Evolutionary conservation across 208 protist species (phyloP), one percentile per base, ranked within the genome.

Genomic region (Herpetomonas samuelpessoai): DNA sequence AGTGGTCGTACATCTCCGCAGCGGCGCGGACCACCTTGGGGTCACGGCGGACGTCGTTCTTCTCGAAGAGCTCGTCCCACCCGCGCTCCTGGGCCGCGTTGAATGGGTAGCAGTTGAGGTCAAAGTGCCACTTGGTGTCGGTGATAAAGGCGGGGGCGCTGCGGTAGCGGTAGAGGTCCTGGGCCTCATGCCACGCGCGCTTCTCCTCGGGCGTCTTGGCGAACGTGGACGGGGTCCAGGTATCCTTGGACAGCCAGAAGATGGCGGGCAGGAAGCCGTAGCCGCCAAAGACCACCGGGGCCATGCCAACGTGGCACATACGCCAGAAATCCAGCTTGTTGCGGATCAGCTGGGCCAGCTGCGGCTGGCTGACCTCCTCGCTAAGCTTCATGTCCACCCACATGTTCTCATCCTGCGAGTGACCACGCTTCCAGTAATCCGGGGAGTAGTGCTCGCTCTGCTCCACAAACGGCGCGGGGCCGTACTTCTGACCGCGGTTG

Each of bases 41-140:
- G 68, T 96, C 87, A 59, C 91, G 87, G 57, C 76, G 83, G 26
- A 92, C 84, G 71, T 96, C 86, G 71, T 96, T 96, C 83, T 96
- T 96, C 70, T 96, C 91, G 58, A 94, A 93, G 24, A 96, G 67
- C 58, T 93, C 91, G 64, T 96, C 91, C 91, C 91, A 96, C 3
- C 71, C 87, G 30, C 84, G 83, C 74, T 93, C 84, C 62, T 94
- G 77, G 35, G 74, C 75, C 18, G 79, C 57, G 44, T 76, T 93
- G 69, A 76, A 88, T 19, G 84, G 84, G 65, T 87, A 93, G 18
- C 77, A 76, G 68, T 92, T 81, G 67, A 88, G 91, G 65, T 96
- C 91, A 63, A 94, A 94, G 74, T 74, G 77, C 88, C 91, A 96
- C 68, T 92, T 92, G 22, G 86, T 93, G 67, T 96, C 87, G 27